phyloP scores from a whole-genome alignment of 2,329 filamentous ascomycete genomes.

The Stagonosporopsis rhizophila region DNA sequence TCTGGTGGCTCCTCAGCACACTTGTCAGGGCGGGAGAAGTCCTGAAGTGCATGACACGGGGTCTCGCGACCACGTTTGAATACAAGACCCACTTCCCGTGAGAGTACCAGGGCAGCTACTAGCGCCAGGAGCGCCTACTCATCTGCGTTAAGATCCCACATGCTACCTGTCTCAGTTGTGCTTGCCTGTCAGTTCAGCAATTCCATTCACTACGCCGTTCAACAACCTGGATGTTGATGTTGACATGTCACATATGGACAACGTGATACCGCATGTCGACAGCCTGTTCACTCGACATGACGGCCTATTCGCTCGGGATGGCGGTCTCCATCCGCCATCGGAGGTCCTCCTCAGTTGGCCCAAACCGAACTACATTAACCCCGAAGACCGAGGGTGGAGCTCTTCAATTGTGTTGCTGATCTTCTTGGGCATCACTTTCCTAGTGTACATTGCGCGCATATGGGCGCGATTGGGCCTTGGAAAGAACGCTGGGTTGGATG shows the following conservation, averaged over 20 bases:
- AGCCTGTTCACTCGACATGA: constrained; percentile 20
- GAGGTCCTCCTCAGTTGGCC: constrained; percentile 56
- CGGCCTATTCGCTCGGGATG: constrained; percentile 33
- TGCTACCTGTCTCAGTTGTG: not conserved
- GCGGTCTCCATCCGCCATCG: constrained; percentile 49
- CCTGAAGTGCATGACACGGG: constrained; percentile 3
- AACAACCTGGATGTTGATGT: not conserved
- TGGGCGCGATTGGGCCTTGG: constrained; percentile 56
- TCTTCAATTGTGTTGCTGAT: constrained; percentile 53
- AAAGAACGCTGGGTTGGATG: constrained; percentile 57
- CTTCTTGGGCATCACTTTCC: constrained; percentile 49
- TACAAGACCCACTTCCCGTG: constrained; percentile 15
- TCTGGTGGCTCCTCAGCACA: not conserved
- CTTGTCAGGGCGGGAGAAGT: not conserved
- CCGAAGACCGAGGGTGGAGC: constrained; percentile 53
- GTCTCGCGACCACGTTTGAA: constrained; percentile 5
- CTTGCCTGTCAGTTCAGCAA: not conserved
- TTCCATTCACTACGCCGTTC: not conserved
- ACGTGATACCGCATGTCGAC: constrained; percentile 2
- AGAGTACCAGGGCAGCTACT: not conserved
- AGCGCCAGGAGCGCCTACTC: constrained; percentile 6
- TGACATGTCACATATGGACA: constrained; percentile 12
- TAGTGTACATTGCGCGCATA: constrained; percentile 54
- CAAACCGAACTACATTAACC: constrained; percentile 56
- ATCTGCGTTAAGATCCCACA: constrained; percentile 10